phyloP scores from a whole-genome alignment of 1,284 basidiomycete genomes.

The Earliella scabrosa region DNA sequence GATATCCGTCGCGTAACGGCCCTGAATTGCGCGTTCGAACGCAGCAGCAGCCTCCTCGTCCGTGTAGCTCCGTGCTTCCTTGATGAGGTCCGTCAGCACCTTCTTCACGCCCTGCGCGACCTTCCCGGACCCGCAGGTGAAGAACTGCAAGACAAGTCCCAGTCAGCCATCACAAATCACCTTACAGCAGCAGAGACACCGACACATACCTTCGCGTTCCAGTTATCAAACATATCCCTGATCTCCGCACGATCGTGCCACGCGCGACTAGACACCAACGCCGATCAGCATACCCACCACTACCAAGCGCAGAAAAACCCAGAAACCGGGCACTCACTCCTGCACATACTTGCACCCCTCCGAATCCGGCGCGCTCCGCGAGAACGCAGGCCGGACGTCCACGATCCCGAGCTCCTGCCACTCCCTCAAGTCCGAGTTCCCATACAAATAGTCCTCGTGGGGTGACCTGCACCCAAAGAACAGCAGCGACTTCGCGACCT shows the following conservation, averaged over 20 bases:
- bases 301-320: neutral
- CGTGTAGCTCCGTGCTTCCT: constrained; percentile 30
- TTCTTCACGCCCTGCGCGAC: constrained; percentile 45
- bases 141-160: constrained; percentile 38
- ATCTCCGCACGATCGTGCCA: constrained; percentile 48
- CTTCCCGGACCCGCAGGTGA: constrained; percentile 49
- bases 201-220: constrained; percentile 50
- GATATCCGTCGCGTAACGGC: constrained; percentile 49
- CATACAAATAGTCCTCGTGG: constrained; percentile 49
- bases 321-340: constrained; percentile 41
- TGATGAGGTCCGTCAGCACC: constrained; percentile 42
- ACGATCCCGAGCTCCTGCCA: constrained; percentile 51
- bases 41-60: constrained; percentile 34
- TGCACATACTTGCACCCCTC: constrained; percentile 54
- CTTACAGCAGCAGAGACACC: neutral
- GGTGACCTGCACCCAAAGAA: constrained; percentile 56
- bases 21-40: constrained; percentile 41
- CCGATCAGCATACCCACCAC: neutral
- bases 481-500: constrained; percentile 46
- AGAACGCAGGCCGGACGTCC: constrained; percentile 55
- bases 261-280: constrained; percentile 40
- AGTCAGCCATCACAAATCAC: neutral
- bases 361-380: constrained; percentile 40
- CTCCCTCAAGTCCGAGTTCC: constrained; percentile 44
- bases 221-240: constrained; percentile 34